These are phyloP conservation scores for Herpetomonas muscarum DNA, from an alignment of 208 protist genomes.

Conservation along the genomic window DNA sequence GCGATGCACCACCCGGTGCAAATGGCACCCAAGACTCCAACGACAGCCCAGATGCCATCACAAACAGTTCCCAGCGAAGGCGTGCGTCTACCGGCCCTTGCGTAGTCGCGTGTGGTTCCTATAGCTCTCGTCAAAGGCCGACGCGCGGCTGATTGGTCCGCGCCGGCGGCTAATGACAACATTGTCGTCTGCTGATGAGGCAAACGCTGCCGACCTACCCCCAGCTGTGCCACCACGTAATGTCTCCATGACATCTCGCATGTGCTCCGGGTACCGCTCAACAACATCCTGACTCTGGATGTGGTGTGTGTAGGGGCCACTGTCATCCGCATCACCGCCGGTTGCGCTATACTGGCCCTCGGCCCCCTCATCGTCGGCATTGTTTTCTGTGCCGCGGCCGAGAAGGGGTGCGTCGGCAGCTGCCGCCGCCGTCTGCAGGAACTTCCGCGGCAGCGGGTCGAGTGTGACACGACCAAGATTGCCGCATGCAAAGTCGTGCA, in stretches of 20 bases:
- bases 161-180: slow-evolving; percentile 74
- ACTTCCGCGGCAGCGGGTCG: slow-evolving; percentile 65
- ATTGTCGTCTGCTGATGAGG: not conserved
- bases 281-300: slow-evolving; percentile 74
- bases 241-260: slow-evolving; percentile 62
- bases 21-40: too few species aligned
- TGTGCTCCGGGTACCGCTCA: slow-evolving; percentile 74
- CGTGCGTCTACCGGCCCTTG: slow-evolving; percentile 28
- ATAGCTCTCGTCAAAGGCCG: slow-evolving; percentile 43
- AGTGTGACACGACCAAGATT: slow-evolving; percentile 79
- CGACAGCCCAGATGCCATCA: too few species aligned
- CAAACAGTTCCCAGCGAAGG: not conserved
- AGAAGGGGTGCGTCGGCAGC: too few species aligned
- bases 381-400: too few species aligned
- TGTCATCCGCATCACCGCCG: not conserved
- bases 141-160: slow-evolving; percentile 71
- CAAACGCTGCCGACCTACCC: not conserved
- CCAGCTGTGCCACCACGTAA: not conserved
- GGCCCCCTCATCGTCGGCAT: too few species aligned
- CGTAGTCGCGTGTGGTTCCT: slow-evolving; percentile 44
- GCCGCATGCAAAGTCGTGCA: slow-evolving; percentile 85
- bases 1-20: too few species aligned
- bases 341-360: too few species aligned
- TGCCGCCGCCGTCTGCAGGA: slow-evolving; percentile 23
- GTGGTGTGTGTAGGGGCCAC: slow-evolving; percentile 49